Conservation (phyloP, 2,329 filamentous ascomycete genomes). For the Pyricularia sp. region DNA sequence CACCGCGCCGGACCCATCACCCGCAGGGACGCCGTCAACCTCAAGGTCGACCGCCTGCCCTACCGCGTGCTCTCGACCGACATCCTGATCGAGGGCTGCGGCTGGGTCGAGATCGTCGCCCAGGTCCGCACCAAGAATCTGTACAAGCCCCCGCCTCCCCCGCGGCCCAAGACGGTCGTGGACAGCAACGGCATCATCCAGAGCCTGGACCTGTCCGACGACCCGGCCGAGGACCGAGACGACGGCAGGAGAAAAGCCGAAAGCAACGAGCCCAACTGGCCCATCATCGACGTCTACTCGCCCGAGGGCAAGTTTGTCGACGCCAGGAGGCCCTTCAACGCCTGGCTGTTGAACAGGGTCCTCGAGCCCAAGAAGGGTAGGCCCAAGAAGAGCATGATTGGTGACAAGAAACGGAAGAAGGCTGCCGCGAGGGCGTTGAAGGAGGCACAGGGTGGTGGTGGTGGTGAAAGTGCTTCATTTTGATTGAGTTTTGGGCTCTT, state of each 20-base stretch:
- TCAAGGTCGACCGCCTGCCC: constrained; percentile 56
- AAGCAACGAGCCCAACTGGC: constrained; percentile 34
- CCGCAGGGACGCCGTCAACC: constrained; percentile 44
- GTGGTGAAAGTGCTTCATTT: not conserved
- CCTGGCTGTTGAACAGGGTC: constrained; percentile 51
- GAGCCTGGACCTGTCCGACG: constrained; percentile 16
- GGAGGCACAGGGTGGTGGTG: not conserved
- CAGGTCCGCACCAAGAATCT: constrained; percentile 57
- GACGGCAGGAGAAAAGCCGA: constrained; percentile 4
- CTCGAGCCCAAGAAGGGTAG: constrained; percentile 12
- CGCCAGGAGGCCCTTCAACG: constrained; percentile 54
- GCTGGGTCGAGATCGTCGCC: constrained; percentile 80
- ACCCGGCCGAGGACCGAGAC: constrained; percentile 8
- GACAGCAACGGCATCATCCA: constrained; percentile 11
- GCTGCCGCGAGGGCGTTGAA: not conserved
- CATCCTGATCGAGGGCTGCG: constrained; percentile 80
- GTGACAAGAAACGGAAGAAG: constrained; percentile 12
- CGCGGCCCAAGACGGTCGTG: constrained; percentile 11
- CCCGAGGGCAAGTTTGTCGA: constrained; percentile 74
- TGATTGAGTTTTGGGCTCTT: not conserved
- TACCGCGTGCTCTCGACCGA: constrained; percentile 73
- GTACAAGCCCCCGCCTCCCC: constrained; percentile 8
- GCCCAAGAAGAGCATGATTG: constrained; percentile 11
- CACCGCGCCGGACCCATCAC: constrained; percentile 63
- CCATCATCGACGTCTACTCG: constrained; percentile 70